Evolutionary conservation across 495 filamentous ascomycete species (phyloP).

Genomic region (Recurvomyces mirabilis): DNA sequence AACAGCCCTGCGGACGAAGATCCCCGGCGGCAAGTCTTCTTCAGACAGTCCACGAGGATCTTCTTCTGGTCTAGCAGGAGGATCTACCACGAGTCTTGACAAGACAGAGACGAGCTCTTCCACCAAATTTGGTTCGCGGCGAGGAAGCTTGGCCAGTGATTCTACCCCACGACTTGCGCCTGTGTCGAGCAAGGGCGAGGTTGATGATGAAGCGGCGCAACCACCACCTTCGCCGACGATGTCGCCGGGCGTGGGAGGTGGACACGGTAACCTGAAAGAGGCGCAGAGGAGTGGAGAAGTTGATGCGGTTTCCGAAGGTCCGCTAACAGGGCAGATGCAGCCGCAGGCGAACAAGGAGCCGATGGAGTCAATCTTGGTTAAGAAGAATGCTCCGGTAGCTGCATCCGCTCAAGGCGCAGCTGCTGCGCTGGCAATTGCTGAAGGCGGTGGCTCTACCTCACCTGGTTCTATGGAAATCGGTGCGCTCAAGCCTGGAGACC

Average conservation of each 20-base stretch:
- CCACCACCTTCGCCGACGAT: conserved; percentile 86
- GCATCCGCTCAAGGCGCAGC: conserved; percentile 9
- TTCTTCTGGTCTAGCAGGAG: conserved; percentile 47
- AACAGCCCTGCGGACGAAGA: conserved; percentile 62
- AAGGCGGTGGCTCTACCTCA: conserved; percentile 16
- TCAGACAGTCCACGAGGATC: conserved; percentile 73
- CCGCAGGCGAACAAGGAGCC: conserved; percentile 44
- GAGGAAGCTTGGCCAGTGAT: conserved; percentile 41
- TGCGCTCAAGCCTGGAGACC: conserved; percentile 77
- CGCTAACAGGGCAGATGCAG: conserved; percentile 51
- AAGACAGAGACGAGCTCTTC: conserved; percentile 59
- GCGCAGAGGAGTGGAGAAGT: conserved; percentile 84
- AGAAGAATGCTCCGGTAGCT: conserved; percentile 40
- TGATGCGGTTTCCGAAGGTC: conserved; percentile 88
- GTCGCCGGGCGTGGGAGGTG: conserved; percentile 61
- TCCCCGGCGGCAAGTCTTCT: conserved; percentile 55
- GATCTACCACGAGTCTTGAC: conserved; percentile 29
- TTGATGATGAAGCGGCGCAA: conserved; percentile 44
- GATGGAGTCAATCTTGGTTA: conserved; percentile 71
- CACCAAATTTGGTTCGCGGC: conserved; percentile 58
- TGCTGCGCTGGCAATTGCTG: conserved; percentile 13
- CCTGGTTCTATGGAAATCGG: conserved; percentile 47
- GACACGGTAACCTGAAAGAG: conserved; percentile 65
- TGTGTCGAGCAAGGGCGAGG: conserved; percentile 29
- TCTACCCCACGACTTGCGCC: conserved; percentile 31